These are phyloP conservation scores for Picochlorum sp. DNA, from an alignment of 139 green algal species.

Conservation along the genomic window DNA sequence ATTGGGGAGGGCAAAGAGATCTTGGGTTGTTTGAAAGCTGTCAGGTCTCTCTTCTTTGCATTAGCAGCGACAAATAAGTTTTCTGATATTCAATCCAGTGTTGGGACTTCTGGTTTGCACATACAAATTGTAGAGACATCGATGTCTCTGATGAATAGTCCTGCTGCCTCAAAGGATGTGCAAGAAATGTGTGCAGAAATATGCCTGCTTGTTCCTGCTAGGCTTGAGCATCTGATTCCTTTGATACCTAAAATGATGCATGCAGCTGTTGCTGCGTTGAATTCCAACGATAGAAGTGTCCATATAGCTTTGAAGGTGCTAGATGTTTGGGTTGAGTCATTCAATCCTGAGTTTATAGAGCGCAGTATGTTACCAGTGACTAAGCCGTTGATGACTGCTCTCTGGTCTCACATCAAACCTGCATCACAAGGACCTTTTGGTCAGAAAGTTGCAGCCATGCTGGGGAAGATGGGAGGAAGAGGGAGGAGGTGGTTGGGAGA, in stretches of 20 bases:
- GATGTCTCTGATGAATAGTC: conserved; percentile 11
- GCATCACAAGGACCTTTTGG: conserved; percentile 52
- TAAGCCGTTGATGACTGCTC: conserved; percentile 63
- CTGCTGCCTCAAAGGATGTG: conserved; percentile 9
- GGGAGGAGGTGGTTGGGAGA: conserved; percentile 75
- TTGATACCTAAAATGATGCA: conserved; percentile 76
- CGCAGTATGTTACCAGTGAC: conserved; percentile 70
- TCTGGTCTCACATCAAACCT: conserved; percentile 81
- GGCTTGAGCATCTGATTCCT: conserved; percentile 63
- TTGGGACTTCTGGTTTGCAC: conserved; percentile 18
- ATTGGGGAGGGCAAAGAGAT: background rate
- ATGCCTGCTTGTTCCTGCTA: conserved; percentile 73
- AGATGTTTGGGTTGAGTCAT: conserved; percentile 86
- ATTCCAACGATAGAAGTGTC: conserved; percentile 41
- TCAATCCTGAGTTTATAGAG: conserved; percentile 95
- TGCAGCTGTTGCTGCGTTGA: conserved; percentile 68
- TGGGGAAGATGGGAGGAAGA: conserved; percentile 94
- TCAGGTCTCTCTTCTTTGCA: conserved; percentile 23
- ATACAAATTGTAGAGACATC: conserved; percentile 16
- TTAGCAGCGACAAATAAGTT: conserved; percentile 23
- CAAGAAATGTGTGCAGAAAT: conserved; percentile 71
- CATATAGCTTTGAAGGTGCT: conserved; percentile 60
- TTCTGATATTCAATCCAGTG: conserved; percentile 21
- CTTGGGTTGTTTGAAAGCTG: conserved; percentile 15
- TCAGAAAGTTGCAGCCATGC: conserved; percentile 69